phyloP scores from a whole-genome alignment of 495 filamentous ascomycete genomes.

The Aspergillus sclerotiicarbonarius region DNA sequence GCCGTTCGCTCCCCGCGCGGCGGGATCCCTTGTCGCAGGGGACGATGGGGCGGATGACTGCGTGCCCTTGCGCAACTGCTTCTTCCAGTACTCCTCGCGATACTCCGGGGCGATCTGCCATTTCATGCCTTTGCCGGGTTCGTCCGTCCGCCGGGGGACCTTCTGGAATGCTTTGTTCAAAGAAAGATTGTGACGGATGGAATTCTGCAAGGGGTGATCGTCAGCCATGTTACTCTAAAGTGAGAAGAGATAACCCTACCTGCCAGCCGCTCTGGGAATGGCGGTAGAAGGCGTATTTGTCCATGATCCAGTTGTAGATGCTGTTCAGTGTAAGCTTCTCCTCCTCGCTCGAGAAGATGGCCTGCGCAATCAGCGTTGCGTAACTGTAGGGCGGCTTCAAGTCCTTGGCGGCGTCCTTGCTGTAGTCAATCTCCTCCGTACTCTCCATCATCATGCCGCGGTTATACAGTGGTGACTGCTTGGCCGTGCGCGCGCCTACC shows the following conservation, averaged over 20 bases:
- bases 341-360: conserved; percentile 79
- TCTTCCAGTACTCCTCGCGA: conserved; percentile 73
- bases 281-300: conserved; percentile 86
- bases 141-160: conserved; percentile 84
- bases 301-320: conserved; percentile 90
- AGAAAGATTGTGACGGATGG: conserved; percentile 93
- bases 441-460: conserved; percentile 72
- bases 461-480: conserved; percentile 58
- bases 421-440: conserved; percentile 80
- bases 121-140: conserved; percentile 98
- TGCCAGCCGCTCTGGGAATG: conserved; percentile 86
- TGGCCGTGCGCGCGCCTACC: conserved; percentile 46
- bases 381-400: conserved; percentile 95
- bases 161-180: conserved; percentile 91
- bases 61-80: conserved; percentile 47
- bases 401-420: conserved; percentile 75
- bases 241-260: conserved; percentile 45
- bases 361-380: conserved; percentile 94
- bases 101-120: conserved; percentile 84
- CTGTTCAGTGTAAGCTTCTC: conserved; percentile 82
- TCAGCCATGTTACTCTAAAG: conserved; percentile 4
- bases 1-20: conserved; percentile 31
- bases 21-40: conserved; percentile 42
- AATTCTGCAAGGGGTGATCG: conserved; percentile 59
- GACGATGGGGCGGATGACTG: conserved; percentile 49